Conservation (phyloP, 768 basidiomycete species). For the Kwoniella dejecticola region DNA sequence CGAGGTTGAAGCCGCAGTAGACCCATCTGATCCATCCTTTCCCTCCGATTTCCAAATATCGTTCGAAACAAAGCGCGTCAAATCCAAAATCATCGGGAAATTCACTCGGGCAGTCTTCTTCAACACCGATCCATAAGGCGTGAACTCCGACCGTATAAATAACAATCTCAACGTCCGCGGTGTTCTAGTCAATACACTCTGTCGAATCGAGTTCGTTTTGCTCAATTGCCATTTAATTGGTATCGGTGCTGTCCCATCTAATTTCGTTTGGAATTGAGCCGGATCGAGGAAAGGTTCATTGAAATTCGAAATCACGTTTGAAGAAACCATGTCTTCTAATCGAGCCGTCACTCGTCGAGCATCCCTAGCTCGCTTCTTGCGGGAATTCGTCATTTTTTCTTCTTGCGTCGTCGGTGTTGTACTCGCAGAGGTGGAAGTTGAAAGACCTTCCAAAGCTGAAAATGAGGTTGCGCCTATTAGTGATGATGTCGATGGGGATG, state of each 20-base stretch:
- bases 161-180: conserved; percentile 84
- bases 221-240: conserved; percentile 47
- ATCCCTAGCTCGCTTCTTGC: conserved; percentile 74
- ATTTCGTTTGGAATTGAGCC: conserved; percentile 15
- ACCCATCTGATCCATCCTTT: conserved; percentile 44
- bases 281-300: conserved; percentile 26
- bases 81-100: conserved; percentile 85
- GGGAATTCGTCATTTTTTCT: conserved; percentile 64
- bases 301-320: conserved; percentile 65
- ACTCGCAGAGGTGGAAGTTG: neutral
- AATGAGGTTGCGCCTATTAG: no score
- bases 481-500: no score
- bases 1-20: neutral
- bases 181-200: conserved; percentile 61
- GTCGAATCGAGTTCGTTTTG: conserved; percentile 38
- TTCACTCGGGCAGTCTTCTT: conserved; percentile 81
- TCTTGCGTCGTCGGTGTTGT: conserved; percentile 16
- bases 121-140: conserved; percentile 67
- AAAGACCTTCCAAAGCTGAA: conserved; percentile 21
- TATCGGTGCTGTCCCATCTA: conserved; percentile 17
- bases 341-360: conserved; percentile 66
- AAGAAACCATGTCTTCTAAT: conserved; percentile 67
- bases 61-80: conserved; percentile 67
- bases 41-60: conserved; percentile 44
- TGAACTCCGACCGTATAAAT: conserved; percentile 86